phyloP scores from a whole-genome alignment of 1,284 basidiomycete genomes.

The Crepidotus sp. region DNA sequence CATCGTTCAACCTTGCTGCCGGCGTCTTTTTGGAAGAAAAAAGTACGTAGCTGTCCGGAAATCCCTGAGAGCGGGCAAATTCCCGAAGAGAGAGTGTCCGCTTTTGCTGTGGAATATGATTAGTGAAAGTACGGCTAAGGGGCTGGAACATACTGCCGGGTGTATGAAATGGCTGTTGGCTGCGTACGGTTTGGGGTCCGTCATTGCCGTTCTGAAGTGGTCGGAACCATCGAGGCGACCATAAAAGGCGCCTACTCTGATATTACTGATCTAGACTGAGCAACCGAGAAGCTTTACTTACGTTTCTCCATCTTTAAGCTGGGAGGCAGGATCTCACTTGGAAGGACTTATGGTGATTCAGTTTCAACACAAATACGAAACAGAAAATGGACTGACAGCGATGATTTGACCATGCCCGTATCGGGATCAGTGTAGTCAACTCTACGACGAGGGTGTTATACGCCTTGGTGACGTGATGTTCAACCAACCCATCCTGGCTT shows the following conservation, averaged over 20 bases:
- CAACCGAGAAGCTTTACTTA: not conserved
- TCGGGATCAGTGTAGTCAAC: not conserved
- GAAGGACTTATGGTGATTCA: not conserved
- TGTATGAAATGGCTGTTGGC: not conserved
- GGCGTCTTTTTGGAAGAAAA: conserved; percentile 1
- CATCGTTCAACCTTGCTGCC: conserved; percentile 1
- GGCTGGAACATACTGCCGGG: conserved; percentile 1
- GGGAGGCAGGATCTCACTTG: not conserved
- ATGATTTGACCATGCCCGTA: conserved; percentile 4
- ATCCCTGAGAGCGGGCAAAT: conserved; percentile 13
- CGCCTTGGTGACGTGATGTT: conserved; percentile 6
- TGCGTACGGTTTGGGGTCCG: not conserved
- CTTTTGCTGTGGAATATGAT: conserved; percentile 4
- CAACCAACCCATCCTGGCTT: not conserved
- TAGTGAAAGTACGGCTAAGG: not conserved
- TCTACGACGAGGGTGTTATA: not conserved
- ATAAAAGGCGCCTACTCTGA: not conserved
- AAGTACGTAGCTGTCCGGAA: conserved; percentile 8
- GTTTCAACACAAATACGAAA: not conserved
- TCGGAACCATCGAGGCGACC: conserved; percentile 1
- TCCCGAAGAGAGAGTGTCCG: conserved; percentile 7
- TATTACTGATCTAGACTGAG: not conserved
- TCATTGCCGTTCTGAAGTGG: conserved; percentile 14
- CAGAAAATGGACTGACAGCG: not conserved
- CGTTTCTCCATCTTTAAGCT: not conserved